Evolutionary conservation across 2,329 filamentous ascomycete species (phyloP).

Genomic region (Trichoderma sp.): DNA sequence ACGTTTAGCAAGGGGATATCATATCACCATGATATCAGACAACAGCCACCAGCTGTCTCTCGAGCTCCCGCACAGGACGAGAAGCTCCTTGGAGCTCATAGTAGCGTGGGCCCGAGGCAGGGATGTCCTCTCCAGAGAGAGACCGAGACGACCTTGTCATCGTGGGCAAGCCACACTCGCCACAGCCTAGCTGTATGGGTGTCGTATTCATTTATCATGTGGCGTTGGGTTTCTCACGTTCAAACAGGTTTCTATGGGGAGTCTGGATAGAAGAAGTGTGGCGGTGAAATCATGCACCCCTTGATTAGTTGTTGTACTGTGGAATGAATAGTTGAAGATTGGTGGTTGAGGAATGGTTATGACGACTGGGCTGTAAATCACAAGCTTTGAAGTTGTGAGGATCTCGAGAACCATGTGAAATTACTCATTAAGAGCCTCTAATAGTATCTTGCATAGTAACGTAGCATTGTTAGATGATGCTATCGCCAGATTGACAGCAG

Average conservation of each 20-base stretch:
- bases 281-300: background rate
- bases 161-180: slow-evolving; percentile 7
- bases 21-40: slow-evolving; percentile 19
- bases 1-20: background rate
- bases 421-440: background rate
- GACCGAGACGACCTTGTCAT: slow-evolving; percentile 1
- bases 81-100: background rate
- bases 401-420: background rate
- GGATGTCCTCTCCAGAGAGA: background rate
- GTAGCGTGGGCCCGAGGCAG: background rate
- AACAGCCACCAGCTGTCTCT: background rate
- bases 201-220: slow-evolving; percentile 17
- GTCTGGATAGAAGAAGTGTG: background rate
- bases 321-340: background rate
- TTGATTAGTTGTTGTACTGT: background rate
- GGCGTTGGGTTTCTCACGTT: background rate
- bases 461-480: background rate
- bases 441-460: background rate
- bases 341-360: background rate
- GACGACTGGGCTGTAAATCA: background rate
- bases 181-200: slow-evolving; percentile 10
- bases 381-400: background rate
- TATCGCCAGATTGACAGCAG: background rate
- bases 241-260: slow-evolving; percentile 13
- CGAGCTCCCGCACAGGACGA: background rate